phyloP scores from a whole-genome alignment of 371 early-diverging fungal genomes.

The Circinella umbellata region DNA sequence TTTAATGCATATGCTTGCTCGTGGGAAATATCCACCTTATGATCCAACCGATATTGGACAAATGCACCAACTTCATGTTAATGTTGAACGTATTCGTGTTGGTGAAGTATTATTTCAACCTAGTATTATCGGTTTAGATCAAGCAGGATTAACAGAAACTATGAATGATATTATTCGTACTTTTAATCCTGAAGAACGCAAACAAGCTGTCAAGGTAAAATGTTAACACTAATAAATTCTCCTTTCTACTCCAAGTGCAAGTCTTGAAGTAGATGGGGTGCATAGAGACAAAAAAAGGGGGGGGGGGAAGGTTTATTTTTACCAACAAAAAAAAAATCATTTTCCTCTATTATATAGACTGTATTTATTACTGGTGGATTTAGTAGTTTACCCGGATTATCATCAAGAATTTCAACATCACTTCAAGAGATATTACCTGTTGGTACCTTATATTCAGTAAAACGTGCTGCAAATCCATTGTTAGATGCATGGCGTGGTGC shows the following conservation, averaged over 20 bases:
- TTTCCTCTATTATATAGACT: constrained; percentile 39
- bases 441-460: constrained; percentile 60
- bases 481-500: constrained; percentile 91
- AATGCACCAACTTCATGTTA: constrained; percentile 84
- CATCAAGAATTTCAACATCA: constrained; percentile 63
- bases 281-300: too few species aligned
- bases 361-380: constrained; percentile 85
- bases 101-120: constrained; percentile 92
- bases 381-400: constrained; percentile 66
- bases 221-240: background rate
- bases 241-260: too few species aligned
- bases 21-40: constrained; percentile 64
- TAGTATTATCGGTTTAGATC: constrained; percentile 83
- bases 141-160: constrained; percentile 84
- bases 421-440: constrained; percentile 70
- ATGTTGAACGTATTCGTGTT: constrained; percentile 86
- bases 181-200: constrained; percentile 52
- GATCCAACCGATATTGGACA: constrained; percentile 69
- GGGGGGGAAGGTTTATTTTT: too few species aligned
- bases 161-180: constrained; percentile 70
- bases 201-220: constrained; percentile 52
- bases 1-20: constrained; percentile 52
- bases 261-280: too few species aligned
- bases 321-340: background rate
- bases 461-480: constrained; percentile 71